Conservation (phyloP, 257 asterid genomes). For the Rehmannia glutinosa region DNA sequence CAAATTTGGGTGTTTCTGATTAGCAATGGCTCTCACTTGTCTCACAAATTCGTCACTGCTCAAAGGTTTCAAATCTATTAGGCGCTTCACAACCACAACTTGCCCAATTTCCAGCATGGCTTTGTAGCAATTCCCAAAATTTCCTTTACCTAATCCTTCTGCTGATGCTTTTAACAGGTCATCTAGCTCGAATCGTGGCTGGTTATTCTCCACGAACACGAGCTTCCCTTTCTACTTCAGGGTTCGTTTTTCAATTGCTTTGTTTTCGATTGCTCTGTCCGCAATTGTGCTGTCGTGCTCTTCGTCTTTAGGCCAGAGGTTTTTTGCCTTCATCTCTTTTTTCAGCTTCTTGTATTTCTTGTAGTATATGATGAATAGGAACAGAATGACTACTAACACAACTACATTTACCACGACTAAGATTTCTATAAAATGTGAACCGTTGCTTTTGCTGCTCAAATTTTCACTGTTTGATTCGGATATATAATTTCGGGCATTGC, state of each 20-base stretch:
- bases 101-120: constrained; percentile 48
- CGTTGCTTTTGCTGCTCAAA: background rate
- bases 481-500: background rate
- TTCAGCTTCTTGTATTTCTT: too few relatives aligned
- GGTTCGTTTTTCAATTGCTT: constrained; percentile 1
- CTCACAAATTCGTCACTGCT: constrained; percentile 53
- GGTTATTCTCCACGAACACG: constrained; percentile 31
- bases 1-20: constrained; percentile 60
- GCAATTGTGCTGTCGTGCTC: too few relatives aligned
- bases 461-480: background rate
- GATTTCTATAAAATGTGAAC: constrained; percentile 1
- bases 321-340: background rate
- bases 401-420: constrained; percentile 22
- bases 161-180: constrained; percentile 74
- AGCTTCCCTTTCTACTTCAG: constrained; percentile 46
- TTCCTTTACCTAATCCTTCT: constrained; percentile 69
- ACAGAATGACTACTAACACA: constrained; percentile 32
- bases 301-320: constrained; percentile 5
- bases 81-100: constrained; percentile 62
- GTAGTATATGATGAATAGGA: constrained; percentile 46
- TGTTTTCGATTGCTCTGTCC: too few relatives aligned
- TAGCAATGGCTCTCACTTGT: constrained; percentile 47
- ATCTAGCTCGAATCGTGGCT: constrained; percentile 44
- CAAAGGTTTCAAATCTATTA: constrained; percentile 62
- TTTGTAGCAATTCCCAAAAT: constrained; percentile 72